Conservation (phyloP, 169 alveolate species). For the Neospora caninum region DNA sequence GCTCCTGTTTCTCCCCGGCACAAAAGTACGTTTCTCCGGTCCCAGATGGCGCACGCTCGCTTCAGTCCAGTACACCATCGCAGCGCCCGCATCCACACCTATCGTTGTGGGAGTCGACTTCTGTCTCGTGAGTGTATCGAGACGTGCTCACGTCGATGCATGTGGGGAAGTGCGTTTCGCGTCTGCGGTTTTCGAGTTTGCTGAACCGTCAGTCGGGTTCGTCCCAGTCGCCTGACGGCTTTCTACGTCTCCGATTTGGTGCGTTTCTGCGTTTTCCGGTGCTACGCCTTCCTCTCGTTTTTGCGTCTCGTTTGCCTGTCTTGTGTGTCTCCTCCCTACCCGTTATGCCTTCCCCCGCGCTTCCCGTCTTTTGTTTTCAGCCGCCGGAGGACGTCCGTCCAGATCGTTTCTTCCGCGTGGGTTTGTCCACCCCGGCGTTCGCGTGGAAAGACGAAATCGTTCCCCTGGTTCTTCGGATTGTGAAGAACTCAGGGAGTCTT, state of each 20-base stretch:
- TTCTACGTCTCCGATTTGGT: no score
- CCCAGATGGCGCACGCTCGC: neutral
- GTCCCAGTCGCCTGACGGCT: no score
- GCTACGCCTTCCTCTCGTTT: neutral
- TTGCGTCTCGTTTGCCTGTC: neutral
- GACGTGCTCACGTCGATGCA: no score
- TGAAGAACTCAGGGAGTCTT: neutral
- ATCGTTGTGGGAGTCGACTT: no score
- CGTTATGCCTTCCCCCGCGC: neutral
- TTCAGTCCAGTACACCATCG: no score
- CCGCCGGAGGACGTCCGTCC: neutral
- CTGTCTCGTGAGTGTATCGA: no score
- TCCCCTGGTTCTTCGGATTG: conserved; percentile 8
- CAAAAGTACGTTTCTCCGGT: neutral
- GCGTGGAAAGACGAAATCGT: conserved; percentile 27
- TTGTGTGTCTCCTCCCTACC: neutral
- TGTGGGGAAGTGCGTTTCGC: no score
- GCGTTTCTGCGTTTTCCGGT: no score
- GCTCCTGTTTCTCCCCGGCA: neutral
- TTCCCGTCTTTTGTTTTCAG: neutral
- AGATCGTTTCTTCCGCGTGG: conserved; percentile 1
- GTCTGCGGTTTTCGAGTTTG: no score
- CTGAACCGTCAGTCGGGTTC: no score
- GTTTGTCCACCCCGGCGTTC: neutral
- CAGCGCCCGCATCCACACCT: no score